A percentile compares a stretch with the other conserved stretches of the same genome.
Evolutionary conservation across 768 basidiomycete species (phyloP).

Genomic region (Podaxis pistillaris): DNA sequence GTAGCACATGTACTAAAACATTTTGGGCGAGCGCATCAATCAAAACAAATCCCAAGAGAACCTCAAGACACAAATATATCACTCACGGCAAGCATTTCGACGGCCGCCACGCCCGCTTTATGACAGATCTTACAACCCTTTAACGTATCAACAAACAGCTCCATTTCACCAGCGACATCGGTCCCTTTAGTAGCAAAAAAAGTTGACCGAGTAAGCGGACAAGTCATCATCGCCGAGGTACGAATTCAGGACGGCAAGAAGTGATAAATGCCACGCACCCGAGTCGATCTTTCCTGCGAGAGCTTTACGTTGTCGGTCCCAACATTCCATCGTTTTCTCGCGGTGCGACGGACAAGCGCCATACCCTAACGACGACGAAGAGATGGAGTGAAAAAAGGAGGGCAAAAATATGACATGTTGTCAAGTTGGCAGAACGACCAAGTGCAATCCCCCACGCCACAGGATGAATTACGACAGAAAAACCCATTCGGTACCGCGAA

Average conservation of each 20-base stretch:
- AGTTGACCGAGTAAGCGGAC: slow-evolving; percentile 10
- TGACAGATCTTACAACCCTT: slow-evolving; percentile 49
- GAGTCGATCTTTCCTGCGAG: slow-evolving; percentile 50
- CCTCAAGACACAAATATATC: not conserved
- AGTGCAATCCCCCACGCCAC: not conserved
- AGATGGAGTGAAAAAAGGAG: not conserved
- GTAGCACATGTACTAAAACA: slow-evolving; percentile 60
- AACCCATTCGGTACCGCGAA: slow-evolving; percentile 5
- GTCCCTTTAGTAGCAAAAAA: slow-evolving; percentile 41
- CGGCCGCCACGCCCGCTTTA: slow-evolving; percentile 62
- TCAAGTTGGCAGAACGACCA: not conserved
- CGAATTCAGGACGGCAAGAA: not conserved
- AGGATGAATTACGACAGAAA: not conserved
- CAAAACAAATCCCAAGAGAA: slow-evolving; percentile 12
- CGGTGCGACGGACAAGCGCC: slow-evolving; percentile 57
- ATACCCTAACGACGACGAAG: slow-evolving; percentile 38
- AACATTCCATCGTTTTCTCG: slow-evolving; percentile 39
- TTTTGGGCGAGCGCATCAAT: slow-evolving; percentile 12
- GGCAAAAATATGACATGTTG: not conserved
- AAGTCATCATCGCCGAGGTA: not conserved
- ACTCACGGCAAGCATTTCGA: slow-evolving; percentile 67
- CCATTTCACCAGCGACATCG: slow-evolving; percentile 70
- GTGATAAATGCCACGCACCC: slow-evolving; percentile 32
- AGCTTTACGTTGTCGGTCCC: slow-evolving; percentile 50
- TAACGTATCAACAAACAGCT: slow-evolving; percentile 42